phyloP scores from a whole-genome alignment of 2,329 filamentous ascomycete species.

The Verticillium longisporum region DNA sequence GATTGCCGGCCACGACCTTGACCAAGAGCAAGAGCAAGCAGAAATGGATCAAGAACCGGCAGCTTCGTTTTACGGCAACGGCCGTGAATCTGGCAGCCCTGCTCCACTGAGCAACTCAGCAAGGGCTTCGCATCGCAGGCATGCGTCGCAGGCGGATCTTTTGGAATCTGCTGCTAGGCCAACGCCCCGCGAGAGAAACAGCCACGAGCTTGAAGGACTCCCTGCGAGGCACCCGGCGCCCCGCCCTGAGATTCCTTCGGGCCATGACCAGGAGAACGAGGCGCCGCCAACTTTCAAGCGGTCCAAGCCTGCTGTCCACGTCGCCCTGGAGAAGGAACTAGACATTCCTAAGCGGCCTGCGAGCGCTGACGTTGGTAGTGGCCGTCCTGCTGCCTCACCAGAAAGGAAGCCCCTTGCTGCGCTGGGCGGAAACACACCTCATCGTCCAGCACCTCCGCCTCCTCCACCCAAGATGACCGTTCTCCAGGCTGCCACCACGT shows the following conservation, averaged over 20 bases:
- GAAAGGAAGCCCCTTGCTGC: slow-evolving; percentile 49
- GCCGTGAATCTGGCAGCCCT: slow-evolving; percentile 51
- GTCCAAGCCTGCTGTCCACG: slow-evolving; percentile 48
- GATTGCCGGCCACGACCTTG: slow-evolving; percentile 32
- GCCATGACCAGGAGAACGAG: slow-evolving; percentile 81
- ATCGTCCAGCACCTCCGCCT: slow-evolving; percentile 69
- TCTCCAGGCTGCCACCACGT: slow-evolving; percentile 81
- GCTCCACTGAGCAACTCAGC: slow-evolving; percentile 40
- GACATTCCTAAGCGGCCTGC: slow-evolving; percentile 45
- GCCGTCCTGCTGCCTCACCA: slow-evolving; percentile 35
- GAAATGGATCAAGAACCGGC: slow-evolving; percentile 30
- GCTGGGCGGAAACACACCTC: slow-evolving; percentile 63
- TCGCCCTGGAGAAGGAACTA: slow-evolving; percentile 46
- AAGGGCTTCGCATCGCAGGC: slow-evolving; percentile 33
- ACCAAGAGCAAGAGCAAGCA: slow-evolving; percentile 24
- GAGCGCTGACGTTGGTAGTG: slow-evolving; percentile 33
- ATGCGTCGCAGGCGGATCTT: slow-evolving; percentile 28
- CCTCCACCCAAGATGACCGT: slow-evolving; percentile 96
- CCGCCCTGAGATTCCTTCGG: slow-evolving; percentile 51
- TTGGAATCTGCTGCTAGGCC: slow-evolving; percentile 22
- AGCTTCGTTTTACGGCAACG: slow-evolving; percentile 36
- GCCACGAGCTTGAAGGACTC: slow-evolving; percentile 21
- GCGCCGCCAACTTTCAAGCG: slow-evolving; percentile 62
- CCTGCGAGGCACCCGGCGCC: slow-evolving; percentile 50
- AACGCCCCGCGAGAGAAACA: slow-evolving; percentile 15